Conservation (phyloP, 2,329 filamentous ascomycete species). For the Rhytidhysteron rufulum region DNA sequence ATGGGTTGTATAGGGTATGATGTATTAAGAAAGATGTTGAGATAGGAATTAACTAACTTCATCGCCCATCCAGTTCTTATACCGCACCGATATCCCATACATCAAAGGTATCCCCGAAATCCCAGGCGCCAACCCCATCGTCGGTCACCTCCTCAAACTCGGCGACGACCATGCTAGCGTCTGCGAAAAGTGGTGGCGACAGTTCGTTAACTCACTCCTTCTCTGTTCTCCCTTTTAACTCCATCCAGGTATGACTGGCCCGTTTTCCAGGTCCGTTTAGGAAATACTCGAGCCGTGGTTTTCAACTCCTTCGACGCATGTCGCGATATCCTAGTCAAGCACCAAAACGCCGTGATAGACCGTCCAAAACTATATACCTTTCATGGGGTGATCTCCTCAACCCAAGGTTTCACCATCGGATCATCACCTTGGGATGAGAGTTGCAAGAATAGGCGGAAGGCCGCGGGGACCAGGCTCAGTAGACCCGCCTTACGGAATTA, state of each 20-base stretch:
- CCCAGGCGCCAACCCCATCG: constrained; percentile 48
- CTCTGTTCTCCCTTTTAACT: too few relatives aligned
- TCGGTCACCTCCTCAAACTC: constrained; percentile 49
- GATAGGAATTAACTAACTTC: too few relatives aligned
- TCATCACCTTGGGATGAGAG: constrained; percentile 52
- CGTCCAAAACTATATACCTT: constrained; percentile 52
- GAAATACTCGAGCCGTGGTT: constrained; percentile 51
- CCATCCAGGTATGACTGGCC: constrained; percentile 44
- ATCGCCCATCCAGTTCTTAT: too few relatives aligned
- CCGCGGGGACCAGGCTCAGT: constrained; percentile 46
- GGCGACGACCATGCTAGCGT: constrained; percentile 53
- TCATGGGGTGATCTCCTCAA: constrained; percentile 50
- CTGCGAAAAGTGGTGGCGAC: constrained; percentile 49
- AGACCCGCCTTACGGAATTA: constrained; percentile 47
- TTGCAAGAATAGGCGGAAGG: constrained; percentile 52
- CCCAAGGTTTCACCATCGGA: constrained; percentile 55
- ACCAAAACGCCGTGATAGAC: constrained; percentile 50
- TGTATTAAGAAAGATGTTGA: too few relatives aligned
- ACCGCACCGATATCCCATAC: constrained; percentile 49
- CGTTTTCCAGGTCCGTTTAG: constrained; percentile 52
- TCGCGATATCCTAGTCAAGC: constrained; percentile 48
- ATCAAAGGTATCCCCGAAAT: constrained; percentile 50
- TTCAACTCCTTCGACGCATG: constrained; percentile 53
- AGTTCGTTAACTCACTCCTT: too few relatives aligned
- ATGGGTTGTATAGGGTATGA: too few relatives aligned